phyloP scores from a whole-genome alignment of 2,329 filamentous ascomycete genomes.

The Sphaerostilbella broomeana region DNA sequence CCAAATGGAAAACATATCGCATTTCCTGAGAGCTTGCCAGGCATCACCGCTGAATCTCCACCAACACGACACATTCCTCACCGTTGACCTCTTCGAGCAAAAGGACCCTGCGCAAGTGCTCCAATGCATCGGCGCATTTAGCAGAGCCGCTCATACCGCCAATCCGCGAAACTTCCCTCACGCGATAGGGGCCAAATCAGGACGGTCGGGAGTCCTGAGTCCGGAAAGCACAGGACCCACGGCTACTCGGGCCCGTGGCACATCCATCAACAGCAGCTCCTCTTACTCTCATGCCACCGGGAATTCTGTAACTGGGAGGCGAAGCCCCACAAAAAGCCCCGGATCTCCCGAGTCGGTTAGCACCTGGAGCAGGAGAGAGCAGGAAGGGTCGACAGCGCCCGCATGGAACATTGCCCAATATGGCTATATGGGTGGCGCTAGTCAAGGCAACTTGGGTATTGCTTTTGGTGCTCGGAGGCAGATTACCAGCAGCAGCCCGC shows the following conservation, averaged over 20 bases:
- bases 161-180: slow-evolving; percentile 69
- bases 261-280: slow-evolving; percentile 53
- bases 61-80: slow-evolving; percentile 92
- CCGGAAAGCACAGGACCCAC: slow-evolving; percentile 58
- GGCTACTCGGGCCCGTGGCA: slow-evolving; percentile 37
- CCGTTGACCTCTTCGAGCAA: slow-evolving; percentile 89
- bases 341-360: slow-evolving; percentile 56
- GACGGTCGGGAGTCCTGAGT: slow-evolving; percentile 52
- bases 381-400: slow-evolving; percentile 74
- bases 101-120: slow-evolving; percentile 96
- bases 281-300: slow-evolving; percentile 50
- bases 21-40: slow-evolving; percentile 87
- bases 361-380: slow-evolving; percentile 82
- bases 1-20: slow-evolving; percentile 98
- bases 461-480: slow-evolving; percentile 86
- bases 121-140: slow-evolving; percentile 88
- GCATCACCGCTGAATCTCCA: slow-evolving; percentile 77
- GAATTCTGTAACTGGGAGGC: slow-evolving; percentile 47
- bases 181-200: slow-evolving; percentile 63
- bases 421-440: slow-evolving; percentile 95
- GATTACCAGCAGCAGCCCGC: slow-evolving; percentile 76
- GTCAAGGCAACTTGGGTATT: slow-evolving; percentile 90
- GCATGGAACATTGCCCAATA: slow-evolving; percentile 99
- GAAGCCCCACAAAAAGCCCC: slow-evolving; percentile 56
- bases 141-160: slow-evolving; percentile 69